A percentile compares a stretch with the other conserved stretches of the same genome.
These are phyloP conservation scores for Fusarium sp. DNA, from an alignment of 2,329 filamentous ascomycete species.

Conservation along the genomic window DNA sequence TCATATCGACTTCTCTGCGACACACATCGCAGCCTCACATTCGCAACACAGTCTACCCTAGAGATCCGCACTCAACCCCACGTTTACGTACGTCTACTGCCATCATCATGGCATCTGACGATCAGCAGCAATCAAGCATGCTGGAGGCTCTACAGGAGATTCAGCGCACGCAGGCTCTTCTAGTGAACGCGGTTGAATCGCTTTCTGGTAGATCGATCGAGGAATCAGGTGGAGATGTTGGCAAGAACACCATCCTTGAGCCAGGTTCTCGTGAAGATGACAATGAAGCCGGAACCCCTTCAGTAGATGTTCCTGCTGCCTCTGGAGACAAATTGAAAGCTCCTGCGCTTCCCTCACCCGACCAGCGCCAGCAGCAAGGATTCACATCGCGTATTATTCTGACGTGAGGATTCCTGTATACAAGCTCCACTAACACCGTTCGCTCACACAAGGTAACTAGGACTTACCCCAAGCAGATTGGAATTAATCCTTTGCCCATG, in stretches of 20 bases:
- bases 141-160: conserved; percentile 51
- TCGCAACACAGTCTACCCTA: conserved; percentile 16
- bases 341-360: conserved; percentile 38
- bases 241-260: conserved; percentile 18
- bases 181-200: conserved; percentile 53
- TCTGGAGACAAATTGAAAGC: conserved; percentile 35
- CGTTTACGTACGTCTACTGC: neutral
- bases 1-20: neutral
- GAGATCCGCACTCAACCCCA: conserved; percentile 1
- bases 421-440: neutral
- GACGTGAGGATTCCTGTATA: conserved; percentile 53
- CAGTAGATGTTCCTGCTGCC: conserved; percentile 19
- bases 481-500: conserved; percentile 89
- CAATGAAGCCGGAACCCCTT: conserved; percentile 7
- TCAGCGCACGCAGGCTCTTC: conserved; percentile 52
- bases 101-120: conserved; percentile 38
- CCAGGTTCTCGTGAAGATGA: conserved; percentile 15
- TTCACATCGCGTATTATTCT: conserved; percentile 65
- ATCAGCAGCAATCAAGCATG: conserved; percentile 38
- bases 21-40: neutral
- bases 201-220: conserved; percentile 46
- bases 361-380: conserved; percentile 55
- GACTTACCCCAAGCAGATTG: conserved; percentile 93
- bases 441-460: conserved; percentile 46
- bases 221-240: conserved; percentile 7